phyloP scores from a whole-genome alignment of 441 rosid species.

The Erodium texanum region DNA sequence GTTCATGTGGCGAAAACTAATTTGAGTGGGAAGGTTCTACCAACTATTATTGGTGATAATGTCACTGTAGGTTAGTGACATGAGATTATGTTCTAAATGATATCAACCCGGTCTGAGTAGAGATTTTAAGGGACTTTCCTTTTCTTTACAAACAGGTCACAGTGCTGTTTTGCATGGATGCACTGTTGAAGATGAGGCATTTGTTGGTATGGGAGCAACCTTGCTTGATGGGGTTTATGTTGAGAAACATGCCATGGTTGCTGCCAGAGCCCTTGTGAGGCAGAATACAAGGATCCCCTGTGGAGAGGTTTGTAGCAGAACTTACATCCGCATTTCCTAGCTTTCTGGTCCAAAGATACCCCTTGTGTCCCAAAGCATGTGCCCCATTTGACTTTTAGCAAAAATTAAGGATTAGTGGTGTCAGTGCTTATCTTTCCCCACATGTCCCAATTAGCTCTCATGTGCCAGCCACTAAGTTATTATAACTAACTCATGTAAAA shows the following conservation, averaged over 20 bases:
- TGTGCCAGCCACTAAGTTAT: not conserved
- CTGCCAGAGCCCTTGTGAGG: conserved; percentile 5
- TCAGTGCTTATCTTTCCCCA: not conserved
- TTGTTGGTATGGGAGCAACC: conserved; percentile 89
- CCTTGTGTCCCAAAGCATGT: not conserved
- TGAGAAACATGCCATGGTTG: conserved; percentile 3
- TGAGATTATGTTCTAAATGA: conserved; percentile 7
- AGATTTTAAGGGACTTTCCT: not conserved
- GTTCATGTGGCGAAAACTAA: conserved; percentile 43
- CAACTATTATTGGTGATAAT: conserved; percentile 78
- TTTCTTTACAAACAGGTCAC: conserved; percentile 49
- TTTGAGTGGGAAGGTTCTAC: conserved; percentile 81
- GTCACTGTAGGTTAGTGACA: conserved; percentile 69
- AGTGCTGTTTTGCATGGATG: conserved; percentile 95
- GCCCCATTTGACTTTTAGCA: not conserved
- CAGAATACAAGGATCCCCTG: conserved; percentile 7
- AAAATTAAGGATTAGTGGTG: not conserved
- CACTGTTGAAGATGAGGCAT: conserved; percentile 81
- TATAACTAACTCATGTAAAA: not conserved
- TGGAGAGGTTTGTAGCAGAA: conserved; percentile 4
- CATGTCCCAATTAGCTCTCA: not conserved
- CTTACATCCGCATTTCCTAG: not conserved
- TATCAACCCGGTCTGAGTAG: not conserved
- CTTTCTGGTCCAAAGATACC: not conserved
- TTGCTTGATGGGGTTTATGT: conserved; percentile 75